phyloP scores from a whole-genome alignment of 2,329 filamentous ascomycete species.

The Pochonia chlamydosporia region DNA sequence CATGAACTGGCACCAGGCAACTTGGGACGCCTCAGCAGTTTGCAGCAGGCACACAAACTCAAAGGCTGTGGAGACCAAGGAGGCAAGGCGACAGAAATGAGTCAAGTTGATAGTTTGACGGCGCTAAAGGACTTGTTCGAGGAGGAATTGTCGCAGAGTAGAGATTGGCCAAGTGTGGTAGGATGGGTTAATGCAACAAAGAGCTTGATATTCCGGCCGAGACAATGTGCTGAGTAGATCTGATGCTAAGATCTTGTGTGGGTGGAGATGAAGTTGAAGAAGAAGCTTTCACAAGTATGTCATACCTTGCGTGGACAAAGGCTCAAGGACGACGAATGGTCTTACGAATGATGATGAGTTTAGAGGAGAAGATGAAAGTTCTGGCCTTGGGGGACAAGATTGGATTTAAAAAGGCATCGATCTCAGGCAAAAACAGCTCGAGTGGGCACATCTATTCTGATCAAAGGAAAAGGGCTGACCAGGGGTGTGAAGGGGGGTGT shows the following conservation, averaged over 20 bases:
- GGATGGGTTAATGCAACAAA: no score
- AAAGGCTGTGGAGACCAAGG: no score
- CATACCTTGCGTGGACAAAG: background rate
- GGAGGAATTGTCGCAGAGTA: background rate
- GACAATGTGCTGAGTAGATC: background rate
- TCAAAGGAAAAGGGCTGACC: background rate
- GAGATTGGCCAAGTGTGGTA: background rate
- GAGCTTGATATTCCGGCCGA: no score
- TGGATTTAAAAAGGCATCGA: slow-evolving; percentile 9
- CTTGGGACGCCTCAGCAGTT: background rate
- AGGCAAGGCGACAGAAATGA: background rate
- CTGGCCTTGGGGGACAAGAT: slow-evolving; percentile 1
- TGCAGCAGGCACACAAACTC: no score
- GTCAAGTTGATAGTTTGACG: background rate
- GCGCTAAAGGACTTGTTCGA: background rate
- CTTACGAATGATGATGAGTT: slow-evolving; percentile 1
- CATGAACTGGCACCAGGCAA: background rate
- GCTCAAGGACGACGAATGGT: background rate
- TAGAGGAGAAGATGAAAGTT: background rate
- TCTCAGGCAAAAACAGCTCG: background rate
- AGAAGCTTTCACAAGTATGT: background rate
- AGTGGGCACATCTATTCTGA: background rate
- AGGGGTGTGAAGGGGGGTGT: background rate
- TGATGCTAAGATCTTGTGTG: background rate
- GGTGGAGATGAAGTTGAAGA: background rate